A percentile compares a stretch with the other conserved stretches of the same genome.
Conservation (phyloP, 148 eudicot species). For the Chenopodium quinoa region DNA sequence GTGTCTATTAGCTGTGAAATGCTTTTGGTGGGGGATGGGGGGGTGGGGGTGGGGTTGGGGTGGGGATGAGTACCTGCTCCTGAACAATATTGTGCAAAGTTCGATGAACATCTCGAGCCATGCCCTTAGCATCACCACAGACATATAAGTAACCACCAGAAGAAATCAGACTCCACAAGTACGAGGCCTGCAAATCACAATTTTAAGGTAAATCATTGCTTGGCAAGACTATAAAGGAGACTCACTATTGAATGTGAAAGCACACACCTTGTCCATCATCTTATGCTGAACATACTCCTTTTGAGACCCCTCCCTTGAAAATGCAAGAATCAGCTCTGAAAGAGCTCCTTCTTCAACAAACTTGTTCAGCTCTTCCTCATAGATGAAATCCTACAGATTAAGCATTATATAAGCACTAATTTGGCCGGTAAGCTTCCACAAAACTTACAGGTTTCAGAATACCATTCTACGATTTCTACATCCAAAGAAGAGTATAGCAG, state of each 20-base stretch:
- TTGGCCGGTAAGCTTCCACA: background rate
- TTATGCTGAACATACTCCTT: conserved; percentile 93
- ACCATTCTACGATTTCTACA: conserved; percentile 89
- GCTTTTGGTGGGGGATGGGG: background rate
- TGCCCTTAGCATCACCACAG: conserved; percentile 94
- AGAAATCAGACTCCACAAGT: conserved; percentile 66
- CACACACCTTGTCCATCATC: conserved; percentile 65
- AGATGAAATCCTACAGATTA: conserved; percentile 68
- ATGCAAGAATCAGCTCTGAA: conserved; percentile 74
- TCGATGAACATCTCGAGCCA: conserved; percentile 90
- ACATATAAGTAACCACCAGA: conserved; percentile 75
- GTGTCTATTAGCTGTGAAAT: background rate
- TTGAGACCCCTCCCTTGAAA: conserved; percentile 76
- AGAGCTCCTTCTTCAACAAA: conserved; percentile 68
- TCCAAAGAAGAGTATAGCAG: conserved; percentile 76
- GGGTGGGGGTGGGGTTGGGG: conserved; percentile 1
- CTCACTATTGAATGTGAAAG: conserved; percentile 1
- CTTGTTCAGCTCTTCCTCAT: conserved; percentile 69
- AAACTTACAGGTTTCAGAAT: background rate
- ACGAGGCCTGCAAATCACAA: conserved; percentile 45
- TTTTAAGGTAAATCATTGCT: conserved; percentile 1
- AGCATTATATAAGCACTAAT: conserved; percentile 7
- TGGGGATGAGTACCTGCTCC: conserved; percentile 56
- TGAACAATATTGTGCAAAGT: conserved; percentile 73
- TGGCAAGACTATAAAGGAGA: background rate